Evolutionary conservation across 2,329 filamentous ascomycete species (phyloP).

Genomic region (Byssothecium circinans): DNA sequence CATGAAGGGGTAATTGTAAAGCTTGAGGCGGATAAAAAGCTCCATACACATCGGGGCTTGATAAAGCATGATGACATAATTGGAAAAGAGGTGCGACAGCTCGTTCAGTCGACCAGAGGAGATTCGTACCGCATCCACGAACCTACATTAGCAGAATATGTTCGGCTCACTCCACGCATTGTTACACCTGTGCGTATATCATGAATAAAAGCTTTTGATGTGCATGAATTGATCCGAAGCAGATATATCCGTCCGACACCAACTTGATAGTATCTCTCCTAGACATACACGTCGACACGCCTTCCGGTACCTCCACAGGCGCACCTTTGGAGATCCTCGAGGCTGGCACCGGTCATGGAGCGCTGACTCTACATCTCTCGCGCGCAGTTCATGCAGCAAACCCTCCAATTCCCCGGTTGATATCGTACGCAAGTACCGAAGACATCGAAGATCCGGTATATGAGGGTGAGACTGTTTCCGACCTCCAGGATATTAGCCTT

Average conservation of each 20-base stretch:
- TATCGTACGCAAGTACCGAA: slow-evolving; percentile 14
- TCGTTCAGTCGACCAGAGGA: slow-evolving; percentile 59
- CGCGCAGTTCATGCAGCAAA: slow-evolving; percentile 77
- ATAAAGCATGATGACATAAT: slow-evolving; percentile 62
- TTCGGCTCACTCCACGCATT: slow-evolving; percentile 64
- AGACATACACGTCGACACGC: slow-evolving; percentile 65
- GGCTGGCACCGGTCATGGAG: slow-evolving; percentile 82
- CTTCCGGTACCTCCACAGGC: slow-evolving; percentile 39
- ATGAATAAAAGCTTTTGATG: background rate
- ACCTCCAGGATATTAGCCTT: slow-evolving; percentile 30
- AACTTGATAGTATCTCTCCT: slow-evolving; percentile 74
- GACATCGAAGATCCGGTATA: slow-evolving; percentile 37
- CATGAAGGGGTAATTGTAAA: slow-evolving; percentile 45
- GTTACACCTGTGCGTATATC: slow-evolving; percentile 69
- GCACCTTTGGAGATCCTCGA: slow-evolving; percentile 74
- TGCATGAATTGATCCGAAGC: slow-evolving; percentile 17
- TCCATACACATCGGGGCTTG: slow-evolving; percentile 51
- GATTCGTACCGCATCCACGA: slow-evolving; percentile 59
- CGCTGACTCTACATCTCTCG: slow-evolving; percentile 73
- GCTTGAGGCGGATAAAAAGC: slow-evolving; percentile 38
- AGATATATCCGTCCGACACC: slow-evolving; percentile 76
- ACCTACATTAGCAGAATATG: slow-evolving; percentile 73
- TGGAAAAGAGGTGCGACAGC: slow-evolving; percentile 61
- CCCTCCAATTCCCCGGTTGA: slow-evolving; percentile 49
- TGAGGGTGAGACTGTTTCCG: slow-evolving; percentile 35